Evolutionary conservation across 192 early-diverging fungal genomes (phyloP).

Genomic region (Kickxella alabastrina): DNA sequence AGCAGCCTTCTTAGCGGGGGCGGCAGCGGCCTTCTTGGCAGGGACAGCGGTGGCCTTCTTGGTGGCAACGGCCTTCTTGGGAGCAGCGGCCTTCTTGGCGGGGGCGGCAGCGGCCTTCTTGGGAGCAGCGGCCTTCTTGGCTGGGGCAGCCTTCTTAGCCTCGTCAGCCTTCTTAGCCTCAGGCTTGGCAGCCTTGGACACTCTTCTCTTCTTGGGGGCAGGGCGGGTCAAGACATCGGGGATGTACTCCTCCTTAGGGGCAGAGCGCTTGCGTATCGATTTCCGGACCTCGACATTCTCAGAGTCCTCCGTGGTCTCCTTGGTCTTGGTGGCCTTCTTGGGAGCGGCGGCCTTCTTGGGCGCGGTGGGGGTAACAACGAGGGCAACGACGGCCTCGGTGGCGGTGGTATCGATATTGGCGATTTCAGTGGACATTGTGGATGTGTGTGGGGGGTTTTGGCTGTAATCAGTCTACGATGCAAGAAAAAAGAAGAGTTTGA

Average conservation of each 20-base stretch:
- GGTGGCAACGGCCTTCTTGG: constrained; percentile 8
- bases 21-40: neutral
- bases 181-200: constrained; percentile 18
- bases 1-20: neutral
- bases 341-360: constrained; percentile 14
- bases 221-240: constrained; percentile 26
- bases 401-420: constrained; percentile 1
- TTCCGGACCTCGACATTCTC: constrained; percentile 38
- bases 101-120: neutral
- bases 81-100: constrained; percentile 8
- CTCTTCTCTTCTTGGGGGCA: constrained; percentile 40
- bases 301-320: constrained; percentile 7
- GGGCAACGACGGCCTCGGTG: neutral
- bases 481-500: no score
- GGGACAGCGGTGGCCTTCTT: constrained; percentile 14
- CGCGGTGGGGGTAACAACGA: no score
- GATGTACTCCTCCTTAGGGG: constrained; percentile 40
- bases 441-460: neutral
- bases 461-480: no score
- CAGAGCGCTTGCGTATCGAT: constrained; percentile 35
- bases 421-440: constrained; percentile 9
- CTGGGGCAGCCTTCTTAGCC: constrained; percentile 8
- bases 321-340: constrained; percentile 42
- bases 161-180: constrained; percentile 20
- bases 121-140: constrained; percentile 23